phyloP scores from a whole-genome alignment of 495 filamentous ascomycete species.

The Cenococcum geophilum region DNA sequence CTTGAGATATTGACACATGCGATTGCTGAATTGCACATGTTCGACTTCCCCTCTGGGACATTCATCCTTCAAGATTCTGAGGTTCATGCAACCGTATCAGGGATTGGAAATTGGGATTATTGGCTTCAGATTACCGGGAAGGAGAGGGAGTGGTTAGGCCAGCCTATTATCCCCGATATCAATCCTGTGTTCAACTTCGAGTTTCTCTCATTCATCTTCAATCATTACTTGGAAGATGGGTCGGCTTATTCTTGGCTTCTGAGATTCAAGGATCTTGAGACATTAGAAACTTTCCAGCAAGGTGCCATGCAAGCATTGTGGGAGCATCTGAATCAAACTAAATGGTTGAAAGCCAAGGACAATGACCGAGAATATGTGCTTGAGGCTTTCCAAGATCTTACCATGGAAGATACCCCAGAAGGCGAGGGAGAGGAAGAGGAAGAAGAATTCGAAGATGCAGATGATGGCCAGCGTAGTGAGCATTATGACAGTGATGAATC shows the following conservation, averaged over 20 bases:
- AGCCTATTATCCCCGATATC: constrained; percentile 77
- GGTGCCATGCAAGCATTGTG: constrained; percentile 92
- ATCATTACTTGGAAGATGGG: constrained; percentile 82
- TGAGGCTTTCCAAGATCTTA: constrained; percentile 91
- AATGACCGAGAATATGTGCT: constrained; percentile 89
- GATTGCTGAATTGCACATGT: constrained; percentile 80
- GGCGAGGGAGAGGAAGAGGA: constrained; percentile 57
- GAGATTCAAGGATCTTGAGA: constrained; percentile 75
- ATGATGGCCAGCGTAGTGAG: constrained; percentile 57
- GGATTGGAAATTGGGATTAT: constrained; percentile 88
- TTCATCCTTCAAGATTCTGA: constrained; percentile 75
- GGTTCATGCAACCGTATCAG: constrained; percentile 72
- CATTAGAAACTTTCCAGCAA: constrained; percentile 82
- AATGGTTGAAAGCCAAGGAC: constrained; percentile 89
- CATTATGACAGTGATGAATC: constrained; percentile 92
- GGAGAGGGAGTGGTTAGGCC: constrained; percentile 82
- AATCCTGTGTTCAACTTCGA: constrained; percentile 99
- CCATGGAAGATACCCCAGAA: constrained; percentile 72
- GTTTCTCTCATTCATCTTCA: constrained; percentile 97
- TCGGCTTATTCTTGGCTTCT: constrained; percentile 94
- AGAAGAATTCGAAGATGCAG: constrained; percentile 59
- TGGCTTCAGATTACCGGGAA: constrained; percentile 82
- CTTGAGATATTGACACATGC: constrained; percentile 70
- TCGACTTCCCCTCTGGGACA: constrained; percentile 76
- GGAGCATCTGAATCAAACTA: constrained; percentile 93